phyloP scores from a whole-genome alignment of 2,329 filamentous ascomycete species.

The Neocucurbitaria cava region DNA sequence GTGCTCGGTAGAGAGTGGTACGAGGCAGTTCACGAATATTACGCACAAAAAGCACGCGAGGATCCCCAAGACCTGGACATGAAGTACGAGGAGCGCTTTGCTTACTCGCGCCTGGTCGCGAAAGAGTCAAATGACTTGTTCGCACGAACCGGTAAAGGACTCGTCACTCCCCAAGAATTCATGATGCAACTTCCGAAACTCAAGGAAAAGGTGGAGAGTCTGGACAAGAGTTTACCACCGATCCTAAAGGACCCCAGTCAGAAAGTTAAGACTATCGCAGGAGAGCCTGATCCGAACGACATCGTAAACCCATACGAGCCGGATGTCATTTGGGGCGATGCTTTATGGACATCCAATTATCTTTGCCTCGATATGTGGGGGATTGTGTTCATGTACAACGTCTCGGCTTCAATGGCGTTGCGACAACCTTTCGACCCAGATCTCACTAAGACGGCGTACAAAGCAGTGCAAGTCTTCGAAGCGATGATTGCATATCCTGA shows the following conservation, averaged over 20 bases:
- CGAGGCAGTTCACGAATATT: constrained; percentile 67
- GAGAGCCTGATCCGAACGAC: constrained; percentile 64
- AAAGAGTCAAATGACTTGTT: constrained; percentile 83
- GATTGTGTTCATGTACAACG: constrained; percentile 79
- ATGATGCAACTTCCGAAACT: constrained; percentile 61
- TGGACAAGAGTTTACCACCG: constrained; percentile 64
- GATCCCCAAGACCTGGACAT: constrained; percentile 70
- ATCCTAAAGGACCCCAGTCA: constrained; percentile 67
- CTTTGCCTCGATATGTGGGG: constrained; percentile 79
- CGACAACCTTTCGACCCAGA: constrained; percentile 61
- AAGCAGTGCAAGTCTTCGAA: constrained; percentile 80
- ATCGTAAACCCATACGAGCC: constrained; percentile 77
- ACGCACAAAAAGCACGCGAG: constrained; percentile 62
- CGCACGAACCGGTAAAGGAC: constrained; percentile 68
- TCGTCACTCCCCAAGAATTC: constrained; percentile 72
- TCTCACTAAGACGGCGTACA: constrained; percentile 68
- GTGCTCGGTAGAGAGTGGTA: constrained; percentile 83
- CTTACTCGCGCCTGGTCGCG: constrained; percentile 73
- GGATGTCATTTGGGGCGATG: constrained; percentile 70
- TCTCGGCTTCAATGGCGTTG: constrained; percentile 69
- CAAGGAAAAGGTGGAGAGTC: constrained; percentile 50
- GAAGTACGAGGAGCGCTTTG: constrained; percentile 71
- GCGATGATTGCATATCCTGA: constrained; percentile 75
- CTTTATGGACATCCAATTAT: constrained; percentile 77
- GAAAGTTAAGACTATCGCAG: constrained; percentile 69